A percentile compares a stretch with the other conserved stretches of the same genome.
phyloP scores from a whole-genome alignment of 2,329 filamentous ascomycete genomes.

The Fusarium sp. region DNA sequence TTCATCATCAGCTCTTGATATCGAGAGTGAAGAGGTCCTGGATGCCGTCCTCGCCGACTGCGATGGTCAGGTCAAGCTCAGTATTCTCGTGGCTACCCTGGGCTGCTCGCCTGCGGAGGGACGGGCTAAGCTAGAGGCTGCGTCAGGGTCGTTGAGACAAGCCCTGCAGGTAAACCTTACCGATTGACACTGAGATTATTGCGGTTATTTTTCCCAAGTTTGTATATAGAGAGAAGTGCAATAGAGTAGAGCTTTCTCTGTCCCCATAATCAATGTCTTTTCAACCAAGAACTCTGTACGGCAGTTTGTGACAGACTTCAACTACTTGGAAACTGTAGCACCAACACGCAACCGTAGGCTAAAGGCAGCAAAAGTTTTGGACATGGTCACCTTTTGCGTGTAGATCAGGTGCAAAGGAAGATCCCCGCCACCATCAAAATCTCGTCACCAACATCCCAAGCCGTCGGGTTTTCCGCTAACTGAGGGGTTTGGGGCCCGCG shows the following conservation, averaged over 20 bases:
- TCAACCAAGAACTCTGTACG: background rate
- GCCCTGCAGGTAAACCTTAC: background rate
- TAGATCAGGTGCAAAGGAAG: background rate
- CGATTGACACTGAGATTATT: background rate
- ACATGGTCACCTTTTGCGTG: background rate
- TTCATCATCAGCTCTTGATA: conserved; percentile 6
- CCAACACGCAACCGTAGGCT: background rate
- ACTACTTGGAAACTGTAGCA: background rate
- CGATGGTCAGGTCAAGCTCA: conserved; percentile 22
- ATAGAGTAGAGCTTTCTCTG: background rate
- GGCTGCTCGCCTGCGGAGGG: conserved; percentile 6
- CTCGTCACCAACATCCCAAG: background rate
- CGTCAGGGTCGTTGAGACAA: conserved; percentile 1
- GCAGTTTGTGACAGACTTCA: background rate
- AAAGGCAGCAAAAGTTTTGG: background rate
- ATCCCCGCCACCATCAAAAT: background rate
- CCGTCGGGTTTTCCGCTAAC: background rate
- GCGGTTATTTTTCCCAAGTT: background rate
- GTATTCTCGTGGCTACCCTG: conserved; percentile 8
- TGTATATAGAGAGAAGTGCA: background rate
- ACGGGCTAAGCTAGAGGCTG: background rate
- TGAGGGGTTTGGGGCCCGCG: background rate
- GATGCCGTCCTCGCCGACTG: conserved; percentile 11
- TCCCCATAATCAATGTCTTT: background rate
- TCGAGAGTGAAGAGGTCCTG: conserved; percentile 3